phyloP scores from a whole-genome alignment of 495 filamentous ascomycete genomes.

The Coniosporium apollinis region DNA sequence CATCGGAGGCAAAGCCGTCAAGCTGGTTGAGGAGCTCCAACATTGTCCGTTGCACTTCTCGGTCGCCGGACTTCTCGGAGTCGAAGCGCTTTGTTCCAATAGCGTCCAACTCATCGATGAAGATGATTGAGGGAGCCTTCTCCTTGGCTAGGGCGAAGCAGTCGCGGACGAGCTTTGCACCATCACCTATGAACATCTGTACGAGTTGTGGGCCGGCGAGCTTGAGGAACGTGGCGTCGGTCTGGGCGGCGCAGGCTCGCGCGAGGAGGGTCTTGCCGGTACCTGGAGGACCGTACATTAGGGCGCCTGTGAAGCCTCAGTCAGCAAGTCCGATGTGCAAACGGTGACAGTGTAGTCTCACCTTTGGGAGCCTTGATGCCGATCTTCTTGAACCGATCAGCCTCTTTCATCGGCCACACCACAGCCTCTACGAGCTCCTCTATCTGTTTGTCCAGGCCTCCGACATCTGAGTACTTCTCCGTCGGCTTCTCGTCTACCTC shows the following conservation, averaged over 20 bases:
- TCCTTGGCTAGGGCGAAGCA: slow-evolving; percentile 96
- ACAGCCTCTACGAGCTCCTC: slow-evolving; percentile 99
- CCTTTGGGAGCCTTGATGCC: slow-evolving; percentile 99
- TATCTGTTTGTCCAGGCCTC: slow-evolving; percentile 96
- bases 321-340: background rate
- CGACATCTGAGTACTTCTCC: slow-evolving; percentile 97
- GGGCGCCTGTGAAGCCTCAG: slow-evolving; percentile 42
- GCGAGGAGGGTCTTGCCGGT: slow-evolving; percentile 94
- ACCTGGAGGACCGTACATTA: slow-evolving; percentile 98
- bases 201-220: slow-evolving; percentile 97
- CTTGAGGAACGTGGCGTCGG: slow-evolving; percentile 97
- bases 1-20: slow-evolving; percentile 96
- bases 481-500: slow-evolving; percentile 99
- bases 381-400: slow-evolving; percentile 96
- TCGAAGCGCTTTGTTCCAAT: slow-evolving; percentile 98
- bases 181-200: slow-evolving; percentile 99
- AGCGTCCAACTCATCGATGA: slow-evolving; percentile 97
- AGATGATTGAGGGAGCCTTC: slow-evolving; percentile 97
- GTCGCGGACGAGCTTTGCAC: slow-evolving; percentile 92
- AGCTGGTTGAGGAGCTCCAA: slow-evolving; percentile 97
- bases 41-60: slow-evolving; percentile 98
- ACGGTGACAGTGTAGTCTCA: slow-evolving; percentile 24
- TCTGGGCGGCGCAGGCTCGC: slow-evolving; percentile 92
- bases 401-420: slow-evolving; percentile 99
- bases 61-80: slow-evolving; percentile 92